These are phyloP conservation scores for Neoboletus magnificus DNA, from an alignment of 768 basidiomycete species.

Conservation along the genomic window DNA sequence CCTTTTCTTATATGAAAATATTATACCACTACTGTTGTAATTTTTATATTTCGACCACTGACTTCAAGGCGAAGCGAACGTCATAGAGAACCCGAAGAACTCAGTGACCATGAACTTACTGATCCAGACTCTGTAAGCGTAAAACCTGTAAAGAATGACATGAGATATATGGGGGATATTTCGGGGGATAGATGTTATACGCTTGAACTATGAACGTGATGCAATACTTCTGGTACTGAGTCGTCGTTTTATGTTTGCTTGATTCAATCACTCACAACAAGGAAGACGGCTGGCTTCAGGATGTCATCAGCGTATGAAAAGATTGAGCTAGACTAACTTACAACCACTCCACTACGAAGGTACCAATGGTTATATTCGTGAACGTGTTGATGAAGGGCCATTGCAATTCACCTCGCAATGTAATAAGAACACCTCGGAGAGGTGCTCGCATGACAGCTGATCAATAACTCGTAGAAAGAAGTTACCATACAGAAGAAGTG, in stretches of 20 bases:
- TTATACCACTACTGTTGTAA: slow-evolving; percentile 16
- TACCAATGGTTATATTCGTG: background rate
- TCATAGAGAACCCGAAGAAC: background rate
- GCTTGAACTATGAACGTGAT: slow-evolving; percentile 16
- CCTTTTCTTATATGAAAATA: background rate
- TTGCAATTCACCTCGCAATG: background rate
- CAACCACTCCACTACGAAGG: background rate
- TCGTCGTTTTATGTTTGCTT: background rate
- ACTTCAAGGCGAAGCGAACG: slow-evolving; percentile 2
- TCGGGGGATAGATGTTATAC: background rate
- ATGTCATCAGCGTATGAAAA: background rate
- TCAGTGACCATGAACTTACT: slow-evolving; percentile 5
- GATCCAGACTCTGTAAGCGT: slow-evolving; percentile 23
- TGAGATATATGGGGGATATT: background rate
- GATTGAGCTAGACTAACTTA: background rate
- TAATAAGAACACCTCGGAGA: background rate
- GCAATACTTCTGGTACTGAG: slow-evolving; percentile 2
- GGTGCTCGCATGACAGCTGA: background rate
- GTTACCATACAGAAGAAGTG: background rate
- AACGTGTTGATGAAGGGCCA: background rate
- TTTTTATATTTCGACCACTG: slow-evolving; percentile 2
- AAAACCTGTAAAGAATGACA: slow-evolving; percentile 9
- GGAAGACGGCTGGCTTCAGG: background rate
- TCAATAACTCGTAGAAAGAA: background rate
- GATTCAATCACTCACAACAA: slow-evolving; percentile 1